Evolutionary conservation across 495 filamentous ascomycete species (phyloP), one percentile per base, ranked within the genome.

Genomic region (Ramalina peruviana): DNA sequence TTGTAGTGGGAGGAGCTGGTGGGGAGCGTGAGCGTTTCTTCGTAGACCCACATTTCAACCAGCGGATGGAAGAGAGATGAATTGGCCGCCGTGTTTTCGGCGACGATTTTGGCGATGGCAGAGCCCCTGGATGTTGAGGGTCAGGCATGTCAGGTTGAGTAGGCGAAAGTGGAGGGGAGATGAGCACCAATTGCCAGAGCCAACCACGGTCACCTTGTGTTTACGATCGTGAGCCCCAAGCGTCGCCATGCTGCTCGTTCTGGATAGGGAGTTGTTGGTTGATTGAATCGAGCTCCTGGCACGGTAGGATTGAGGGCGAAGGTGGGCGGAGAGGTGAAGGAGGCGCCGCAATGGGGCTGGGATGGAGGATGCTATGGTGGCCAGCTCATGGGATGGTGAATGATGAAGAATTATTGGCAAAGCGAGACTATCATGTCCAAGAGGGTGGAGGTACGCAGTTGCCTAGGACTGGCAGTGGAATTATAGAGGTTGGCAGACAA

Each of bases 31-130:
- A 89, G 79, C 43, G 88, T 79, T 67, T 95, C 88, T 68, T 95
- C 86, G 54, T 78, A 92, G 60, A 94, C 90, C 86, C 86, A 97
- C 90, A 99, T 97, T 67, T 90, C 85, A 37, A 99, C 88, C 48
- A 88, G 76, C 57, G 80, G 67, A 54, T 96, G 82, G 62, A 97
- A 99, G 41, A 94, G 54, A 26, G 85, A 77, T 0, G 79, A 71
- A 65, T 96, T 74, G 54, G 71, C 79, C 49, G 72, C 72, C 20
- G 87, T 82, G 67, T 94, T 97, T 68, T 99, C 88, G 51, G 92
- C 88, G 45, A 94, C 74, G 52, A 99, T 90, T 68, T 99, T 99
- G 57, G 89, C 82, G 62, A 99, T 96, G 39, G 92, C 88, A 38
- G 86, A 90, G 55, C 93, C 93, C 86, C 85, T 89, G 49, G 46